phyloP scores from a whole-genome alignment of 441 rosid species.

The Populus hybrid region DNA sequence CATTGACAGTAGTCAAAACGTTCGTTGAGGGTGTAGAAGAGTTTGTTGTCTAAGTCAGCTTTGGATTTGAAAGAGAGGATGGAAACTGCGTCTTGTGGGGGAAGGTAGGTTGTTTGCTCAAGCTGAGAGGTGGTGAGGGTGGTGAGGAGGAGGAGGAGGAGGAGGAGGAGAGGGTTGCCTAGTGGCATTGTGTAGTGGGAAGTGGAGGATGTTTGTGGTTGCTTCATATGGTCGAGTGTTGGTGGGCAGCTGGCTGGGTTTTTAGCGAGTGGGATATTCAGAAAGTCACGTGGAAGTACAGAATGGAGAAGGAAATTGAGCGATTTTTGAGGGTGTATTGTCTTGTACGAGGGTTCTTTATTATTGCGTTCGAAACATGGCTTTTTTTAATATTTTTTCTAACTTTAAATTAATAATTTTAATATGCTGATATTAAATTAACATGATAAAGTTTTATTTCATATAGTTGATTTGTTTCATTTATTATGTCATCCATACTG shows the following conservation, averaged over 20 bases:
- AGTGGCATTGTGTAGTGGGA: not conserved
- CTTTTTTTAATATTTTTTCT: too few species aligned
- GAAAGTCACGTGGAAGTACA: not conserved
- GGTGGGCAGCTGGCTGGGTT: not conserved
- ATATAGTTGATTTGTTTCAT: too few species aligned
- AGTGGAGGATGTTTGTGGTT: not conserved
- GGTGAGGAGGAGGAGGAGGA: constrained; percentile 21
- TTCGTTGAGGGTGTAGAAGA: constrained; percentile 61
- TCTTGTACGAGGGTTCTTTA: not conserved
- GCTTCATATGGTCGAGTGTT: not conserved
- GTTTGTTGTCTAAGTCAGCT: constrained; percentile 72
- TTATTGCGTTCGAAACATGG: too few species aligned
- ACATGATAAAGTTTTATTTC: too few species aligned
- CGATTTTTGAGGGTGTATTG: not conserved
- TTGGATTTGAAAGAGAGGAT: constrained; percentile 71
- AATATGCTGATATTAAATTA: too few species aligned
- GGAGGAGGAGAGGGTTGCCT: not conserved
- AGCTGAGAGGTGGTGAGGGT: not conserved
- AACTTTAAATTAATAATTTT: too few species aligned
- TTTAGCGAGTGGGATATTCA: not conserved
- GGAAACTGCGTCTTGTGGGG: constrained; percentile 64
- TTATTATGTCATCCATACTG: too few species aligned
- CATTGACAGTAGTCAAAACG: constrained; percentile 89
- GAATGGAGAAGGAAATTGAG: not conserved
- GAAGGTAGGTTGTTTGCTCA: constrained; percentile 26